Evolutionary conservation across 208 protist genomes (phyloP), one percentile per base, ranked within the genome.

Genomic region (Acanthamoeba lenticulata): DNA sequence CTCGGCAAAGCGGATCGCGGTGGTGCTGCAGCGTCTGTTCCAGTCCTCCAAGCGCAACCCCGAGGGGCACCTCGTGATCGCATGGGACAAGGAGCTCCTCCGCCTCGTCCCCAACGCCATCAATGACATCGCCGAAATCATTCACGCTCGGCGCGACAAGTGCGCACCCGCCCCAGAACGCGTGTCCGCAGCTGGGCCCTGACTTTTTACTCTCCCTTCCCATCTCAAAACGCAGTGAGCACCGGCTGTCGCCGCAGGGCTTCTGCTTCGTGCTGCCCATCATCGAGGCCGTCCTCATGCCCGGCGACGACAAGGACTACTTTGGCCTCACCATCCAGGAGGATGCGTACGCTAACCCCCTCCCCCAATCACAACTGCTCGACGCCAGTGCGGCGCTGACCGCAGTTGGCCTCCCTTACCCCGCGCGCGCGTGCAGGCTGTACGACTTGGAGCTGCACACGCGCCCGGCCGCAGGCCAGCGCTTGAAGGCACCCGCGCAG

Each of bases 61-160:
- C 47, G 57, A 90, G 3, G 57, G 57, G 24, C 47, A 19, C n/a
- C 83, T 65, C 17, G 49, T 65, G 24, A 65, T 90, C 34, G 60
- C 83, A 27, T 90, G 83, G 83, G 57, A 65, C 49, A 57, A 65
- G 34, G 83, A 65, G 34, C 83, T 90, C 15, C 34, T 90, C 38
- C 42, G 65, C 32, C 47, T 65, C 49, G 38, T 90, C 47, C 34
- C 34, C 2, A 45, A 34, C 27, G 83, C 36, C 27, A 45, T 90
- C 52, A 90, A 90, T 29, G 83, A 90, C 57, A 67, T 90, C n/a
- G 47, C 83, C 38, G 62, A 92, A 19, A 92, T 92, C 44, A 92
- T 57, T 79, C 88, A 77, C 52, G 40, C 88, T 2, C 32, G 88
- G 29, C 34, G 62, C 21, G 88, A 79, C n/a, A 45, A 55, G 52